Percentiles rank a stretch among this genome's conserved stretches.
Evolutionary conservation across 2,329 filamentous ascomycete genomes (phyloP).

Genomic region (Ascochyta pisi): DNA sequence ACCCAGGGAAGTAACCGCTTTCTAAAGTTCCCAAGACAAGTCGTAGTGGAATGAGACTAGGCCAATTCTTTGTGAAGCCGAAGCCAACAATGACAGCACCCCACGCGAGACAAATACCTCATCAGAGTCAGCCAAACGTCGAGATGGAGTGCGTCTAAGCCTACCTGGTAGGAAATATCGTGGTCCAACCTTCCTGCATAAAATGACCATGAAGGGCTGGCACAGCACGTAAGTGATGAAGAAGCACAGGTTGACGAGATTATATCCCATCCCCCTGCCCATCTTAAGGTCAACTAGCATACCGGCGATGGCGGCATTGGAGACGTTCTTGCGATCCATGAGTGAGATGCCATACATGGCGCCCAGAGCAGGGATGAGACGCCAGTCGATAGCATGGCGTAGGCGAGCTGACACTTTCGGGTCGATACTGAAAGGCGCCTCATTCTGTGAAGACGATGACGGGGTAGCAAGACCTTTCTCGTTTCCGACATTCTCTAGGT

Average conservation of each 20-base stretch:
- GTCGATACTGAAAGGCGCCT: slow-evolving; percentile 21
- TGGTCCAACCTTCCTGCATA: slow-evolving; percentile 30
- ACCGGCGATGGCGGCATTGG: slow-evolving; percentile 36
- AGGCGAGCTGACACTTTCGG: slow-evolving; percentile 27
- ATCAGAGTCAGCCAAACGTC: background rate
- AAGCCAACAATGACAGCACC: slow-evolving; percentile 34
- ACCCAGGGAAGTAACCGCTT: slow-evolving; percentile 33
- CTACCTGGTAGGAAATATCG: slow-evolving; percentile 29
- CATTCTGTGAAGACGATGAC: slow-evolving; percentile 15
- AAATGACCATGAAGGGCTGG: slow-evolving; percentile 32
- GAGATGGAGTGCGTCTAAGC: background rate
- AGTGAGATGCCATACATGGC: slow-evolving; percentile 36
- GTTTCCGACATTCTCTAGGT: slow-evolving; percentile 30
- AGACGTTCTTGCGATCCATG: slow-evolving; percentile 38
- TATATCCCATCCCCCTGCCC: slow-evolving; percentile 26
- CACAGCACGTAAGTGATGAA: slow-evolving; percentile 37
- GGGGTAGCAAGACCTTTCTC: slow-evolving; percentile 26
- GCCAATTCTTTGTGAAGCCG: slow-evolving; percentile 35
- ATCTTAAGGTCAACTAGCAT: slow-evolving; percentile 32
- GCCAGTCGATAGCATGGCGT: slow-evolving; percentile 33
- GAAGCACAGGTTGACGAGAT: slow-evolving; percentile 35
- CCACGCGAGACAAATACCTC: slow-evolving; percentile 29
- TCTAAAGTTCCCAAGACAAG: slow-evolving; percentile 29
- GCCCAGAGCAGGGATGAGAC: slow-evolving; percentile 32
- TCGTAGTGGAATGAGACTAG: slow-evolving; percentile 25